Evolutionary conservation across 306 rosid genomes (phyloP).

Genomic region (Geum urbanum): DNA sequence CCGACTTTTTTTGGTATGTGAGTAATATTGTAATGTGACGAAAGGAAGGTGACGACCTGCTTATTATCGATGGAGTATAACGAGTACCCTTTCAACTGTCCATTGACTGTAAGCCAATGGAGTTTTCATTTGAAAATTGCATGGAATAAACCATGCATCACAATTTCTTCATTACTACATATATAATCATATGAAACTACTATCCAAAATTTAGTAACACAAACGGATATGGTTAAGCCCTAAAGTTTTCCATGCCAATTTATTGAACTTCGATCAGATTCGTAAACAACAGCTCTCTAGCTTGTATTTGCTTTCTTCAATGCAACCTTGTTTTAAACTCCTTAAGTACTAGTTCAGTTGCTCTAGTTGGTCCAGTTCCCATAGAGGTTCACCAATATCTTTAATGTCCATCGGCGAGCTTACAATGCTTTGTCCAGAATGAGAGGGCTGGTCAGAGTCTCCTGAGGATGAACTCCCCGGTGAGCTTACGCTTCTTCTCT

Average conservation of each 20-base stretch:
- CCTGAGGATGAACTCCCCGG: slow-evolving; percentile 51
- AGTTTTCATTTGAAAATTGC: not conserved
- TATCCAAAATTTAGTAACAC: too few species aligned
- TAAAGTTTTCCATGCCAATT: not conserved
- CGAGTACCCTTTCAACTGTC: too few species aligned
- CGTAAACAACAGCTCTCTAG: not conserved
- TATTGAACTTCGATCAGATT: not conserved
- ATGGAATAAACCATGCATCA: not conserved
- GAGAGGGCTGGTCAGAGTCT: slow-evolving; percentile 33
- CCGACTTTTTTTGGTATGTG: too few species aligned
- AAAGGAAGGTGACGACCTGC: too few species aligned
- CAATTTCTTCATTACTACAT: too few species aligned
- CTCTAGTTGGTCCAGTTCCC: slow-evolving; percentile 70
- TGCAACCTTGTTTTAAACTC: not conserved
- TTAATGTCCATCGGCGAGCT: slow-evolving; percentile 20
- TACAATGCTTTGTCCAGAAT: slow-evolving; percentile 15
- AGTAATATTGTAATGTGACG: too few species aligned
- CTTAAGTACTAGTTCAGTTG: slow-evolving; percentile 36
- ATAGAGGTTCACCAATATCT: slow-evolving; percentile 25
- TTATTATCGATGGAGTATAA: too few species aligned
- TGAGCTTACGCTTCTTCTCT: slow-evolving; percentile 32
- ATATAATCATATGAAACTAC: too few species aligned
- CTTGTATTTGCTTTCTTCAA: not conserved
- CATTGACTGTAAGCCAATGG: not conserved
- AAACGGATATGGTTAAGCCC: not conserved